phyloP scores from a whole-genome alignment of 108 stramenopile genomes.

The Chaetoceros tenuissimus region DNA sequence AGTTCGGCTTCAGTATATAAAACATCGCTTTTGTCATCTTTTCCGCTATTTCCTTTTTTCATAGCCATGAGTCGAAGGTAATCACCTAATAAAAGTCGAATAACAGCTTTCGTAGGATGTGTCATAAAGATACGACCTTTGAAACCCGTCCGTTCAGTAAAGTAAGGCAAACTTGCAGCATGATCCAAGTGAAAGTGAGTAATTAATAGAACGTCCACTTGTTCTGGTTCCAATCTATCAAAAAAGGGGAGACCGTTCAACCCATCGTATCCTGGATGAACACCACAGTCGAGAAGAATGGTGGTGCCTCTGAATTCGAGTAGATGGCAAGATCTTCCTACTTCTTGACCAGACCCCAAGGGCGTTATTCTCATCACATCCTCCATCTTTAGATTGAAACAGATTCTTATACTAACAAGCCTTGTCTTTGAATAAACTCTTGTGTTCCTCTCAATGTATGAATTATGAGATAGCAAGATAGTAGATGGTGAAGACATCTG shows the following conservation, averaged over 20 bases:
- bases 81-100: slow-evolving; percentile 88
- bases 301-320: slow-evolving; percentile 91
- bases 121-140: slow-evolving; percentile 95
- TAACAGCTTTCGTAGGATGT: slow-evolving; percentile 96
- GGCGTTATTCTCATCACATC: slow-evolving; percentile 80
- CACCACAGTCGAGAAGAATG: slow-evolving; percentile 95
- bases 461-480: too few species aligned
- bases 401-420: too few species aligned
- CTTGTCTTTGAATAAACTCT: too few species aligned
- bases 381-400: slow-evolving; percentile 40
- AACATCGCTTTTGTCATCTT: slow-evolving; percentile 56
- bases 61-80: slow-evolving; percentile 79
- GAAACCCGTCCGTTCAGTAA: slow-evolving; percentile 97
- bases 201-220: slow-evolving; percentile 83
- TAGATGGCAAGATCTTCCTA: slow-evolving; percentile 96
- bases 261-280: slow-evolving; percentile 96
- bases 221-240: slow-evolving; percentile 78
- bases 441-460: too few species aligned
- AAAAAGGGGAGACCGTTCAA: slow-evolving; percentile 85
- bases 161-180: slow-evolving; percentile 92
- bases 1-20: slow-evolving; percentile 92
- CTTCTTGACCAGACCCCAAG: slow-evolving; percentile 82
- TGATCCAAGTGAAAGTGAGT: slow-evolving; percentile 99
- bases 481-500: too few species aligned
- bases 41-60: slow-evolving; percentile 27